phyloP scores from a whole-genome alignment of 2,329 filamentous ascomycete species.

The Cladosporium halotolerans region DNA sequence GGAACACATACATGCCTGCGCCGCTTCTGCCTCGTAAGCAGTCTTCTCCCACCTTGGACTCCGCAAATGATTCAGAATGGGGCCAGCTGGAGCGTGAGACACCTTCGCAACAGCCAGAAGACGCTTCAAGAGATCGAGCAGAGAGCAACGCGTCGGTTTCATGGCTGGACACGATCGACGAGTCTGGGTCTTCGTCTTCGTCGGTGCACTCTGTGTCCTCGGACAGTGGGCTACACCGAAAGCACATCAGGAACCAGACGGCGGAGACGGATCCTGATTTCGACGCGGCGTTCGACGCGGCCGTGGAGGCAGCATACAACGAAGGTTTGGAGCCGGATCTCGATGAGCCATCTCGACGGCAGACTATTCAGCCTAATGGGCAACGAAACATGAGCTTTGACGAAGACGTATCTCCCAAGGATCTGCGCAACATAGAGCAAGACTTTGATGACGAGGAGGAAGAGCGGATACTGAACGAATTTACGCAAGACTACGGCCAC shows the following conservation, averaged over 20 bases:
- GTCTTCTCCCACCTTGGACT: conserved; percentile 37
- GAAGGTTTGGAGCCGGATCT: conserved; percentile 75
- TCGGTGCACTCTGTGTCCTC: conserved; percentile 77
- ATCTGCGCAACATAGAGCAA: conserved; percentile 5
- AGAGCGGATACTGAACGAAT: conserved; percentile 65
- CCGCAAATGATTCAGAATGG: conserved; percentile 6
- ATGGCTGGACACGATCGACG: conserved; percentile 58
- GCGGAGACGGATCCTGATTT: conserved; percentile 81
- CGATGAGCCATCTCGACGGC: conserved; percentile 35
- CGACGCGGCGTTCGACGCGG: conserved; percentile 87
- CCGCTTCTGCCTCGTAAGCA: conserved; percentile 62
- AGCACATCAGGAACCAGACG: conserved; percentile 62
- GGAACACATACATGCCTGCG: conserved; percentile 55
- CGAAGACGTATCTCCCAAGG: not conserved
- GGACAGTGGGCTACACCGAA: conserved; percentile 60
- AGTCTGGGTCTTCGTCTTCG: conserved; percentile 76
- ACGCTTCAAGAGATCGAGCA: conserved; percentile 10
- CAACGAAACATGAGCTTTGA: conserved; percentile 3
- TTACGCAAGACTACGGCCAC: conserved; percentile 72
- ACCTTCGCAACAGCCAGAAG: not conserved
- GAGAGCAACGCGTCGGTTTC: conserved; percentile 26
- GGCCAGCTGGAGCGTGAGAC: not conserved
- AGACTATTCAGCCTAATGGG: conserved; percentile 20
- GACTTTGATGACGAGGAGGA: conserved; percentile 40
- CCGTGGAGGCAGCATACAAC: conserved; percentile 92